A percentile compares a stretch with the other conserved stretches of the same genome.
Conservation (phyloP, 352 stramenopile genomes). For the Phytophthora hibernalis region DNA sequence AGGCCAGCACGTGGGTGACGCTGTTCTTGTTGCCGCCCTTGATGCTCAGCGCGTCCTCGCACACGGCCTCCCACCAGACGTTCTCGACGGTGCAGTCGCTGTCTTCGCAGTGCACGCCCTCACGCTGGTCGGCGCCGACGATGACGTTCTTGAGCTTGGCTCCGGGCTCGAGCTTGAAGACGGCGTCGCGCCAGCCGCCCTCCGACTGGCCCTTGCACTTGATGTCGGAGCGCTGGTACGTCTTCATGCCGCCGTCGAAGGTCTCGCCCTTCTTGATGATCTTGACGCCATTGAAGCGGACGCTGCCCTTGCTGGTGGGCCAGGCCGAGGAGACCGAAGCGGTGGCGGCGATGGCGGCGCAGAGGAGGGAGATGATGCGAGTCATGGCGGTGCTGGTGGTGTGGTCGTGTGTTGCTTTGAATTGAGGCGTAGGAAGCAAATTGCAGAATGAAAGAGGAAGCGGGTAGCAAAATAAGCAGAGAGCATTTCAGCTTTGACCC, state of each 20-base stretch:
- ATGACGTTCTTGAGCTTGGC: constrained; percentile 55
- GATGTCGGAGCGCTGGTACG: constrained; percentile 50
- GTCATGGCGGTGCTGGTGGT: constrained; percentile 3
- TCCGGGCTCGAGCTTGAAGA: constrained; percentile 46
- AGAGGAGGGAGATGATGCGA: constrained; percentile 20
- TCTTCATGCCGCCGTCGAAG: constrained; percentile 46
- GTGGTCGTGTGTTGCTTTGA: not conserved
- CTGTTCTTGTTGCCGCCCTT: constrained; percentile 39
- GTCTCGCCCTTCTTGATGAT: constrained; percentile 44
- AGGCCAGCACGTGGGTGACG: constrained; percentile 41
- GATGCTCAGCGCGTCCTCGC: constrained; percentile 47
- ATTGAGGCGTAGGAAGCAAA: constrained; percentile 26
- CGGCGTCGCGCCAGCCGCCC: constrained; percentile 27
- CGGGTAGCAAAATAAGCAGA: not conserved
- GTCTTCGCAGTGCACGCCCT: constrained; percentile 45
- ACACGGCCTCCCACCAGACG: constrained; percentile 49
- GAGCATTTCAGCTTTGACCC: too few species aligned
- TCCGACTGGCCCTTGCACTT: constrained; percentile 39
- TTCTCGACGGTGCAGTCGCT: constrained; percentile 43
- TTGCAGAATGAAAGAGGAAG: constrained; percentile 27
- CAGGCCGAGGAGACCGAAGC: constrained; percentile 23
- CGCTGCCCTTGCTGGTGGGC: constrained; percentile 29
- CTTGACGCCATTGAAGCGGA: constrained; percentile 33
- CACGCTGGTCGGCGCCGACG: constrained; percentile 44
- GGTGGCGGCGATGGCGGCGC: constrained; percentile 17